These are phyloP conservation scores for Hylodesmum podocarpum DNA, from an alignment of 306 rosid genomes.

Conservation along the genomic window DNA sequence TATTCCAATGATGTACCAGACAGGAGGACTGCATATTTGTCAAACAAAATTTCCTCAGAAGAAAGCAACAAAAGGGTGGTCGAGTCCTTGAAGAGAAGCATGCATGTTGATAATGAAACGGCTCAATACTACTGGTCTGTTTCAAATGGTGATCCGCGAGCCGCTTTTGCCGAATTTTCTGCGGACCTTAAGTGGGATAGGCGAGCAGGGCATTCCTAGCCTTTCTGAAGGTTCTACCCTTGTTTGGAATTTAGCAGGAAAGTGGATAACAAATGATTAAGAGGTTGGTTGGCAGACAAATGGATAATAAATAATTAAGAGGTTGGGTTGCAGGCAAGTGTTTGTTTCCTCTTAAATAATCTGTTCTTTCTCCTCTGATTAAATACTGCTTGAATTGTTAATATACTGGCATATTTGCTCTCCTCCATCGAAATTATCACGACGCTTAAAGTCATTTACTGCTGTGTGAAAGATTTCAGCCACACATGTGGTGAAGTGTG, in stretches of 20 bases:
- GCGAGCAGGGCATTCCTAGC: conserved; percentile 46
- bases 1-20: conserved; percentile 66
- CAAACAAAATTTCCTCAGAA: conserved; percentile 44
- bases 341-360: conserved; percentile 16
- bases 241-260: not conserved
- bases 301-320: conserved; percentile 8
- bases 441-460: conserved; percentile 19
- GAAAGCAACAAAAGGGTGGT: conserved; percentile 67
- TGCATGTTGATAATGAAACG: conserved; percentile 89
- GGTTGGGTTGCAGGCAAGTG: not conserved
- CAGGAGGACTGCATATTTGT: conserved; percentile 12
- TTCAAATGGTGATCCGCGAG: conserved; percentile 86
- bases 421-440: not conserved
- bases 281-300: not conserved
- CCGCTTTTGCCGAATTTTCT: conserved; percentile 77
- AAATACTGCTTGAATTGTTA: not conserved
- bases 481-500: conserved; percentile 9
- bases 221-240: not conserved
- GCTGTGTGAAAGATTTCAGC: conserved; percentile 10
- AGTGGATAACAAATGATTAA: not conserved
- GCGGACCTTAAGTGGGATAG: conserved; percentile 84
- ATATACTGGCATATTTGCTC: conserved; percentile 10
- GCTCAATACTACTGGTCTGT: conserved; percentile 82
- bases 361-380: conserved; percentile 13
- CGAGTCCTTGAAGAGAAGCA: conserved; percentile 77